Conservation (phyloP, 345 rosid species). For the Syzygium jambos region DNA sequence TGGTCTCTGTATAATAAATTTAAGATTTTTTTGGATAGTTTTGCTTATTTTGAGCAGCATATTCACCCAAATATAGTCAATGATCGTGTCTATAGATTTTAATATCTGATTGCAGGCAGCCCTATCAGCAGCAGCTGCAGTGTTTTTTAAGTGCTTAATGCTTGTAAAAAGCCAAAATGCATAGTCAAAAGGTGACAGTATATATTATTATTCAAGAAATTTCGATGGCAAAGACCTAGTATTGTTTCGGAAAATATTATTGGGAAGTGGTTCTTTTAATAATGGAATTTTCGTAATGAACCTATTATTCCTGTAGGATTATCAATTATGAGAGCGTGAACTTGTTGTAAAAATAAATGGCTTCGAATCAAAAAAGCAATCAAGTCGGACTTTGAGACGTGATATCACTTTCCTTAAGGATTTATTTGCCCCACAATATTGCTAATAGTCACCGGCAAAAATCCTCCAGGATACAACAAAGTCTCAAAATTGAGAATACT, state of each 20-base stretch:
- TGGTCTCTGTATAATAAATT: accelerated
- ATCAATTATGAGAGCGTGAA: background rate
- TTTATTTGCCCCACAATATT: no score
- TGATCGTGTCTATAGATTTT: background rate
- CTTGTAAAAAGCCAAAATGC: background rate
- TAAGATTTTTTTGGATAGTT: no score
- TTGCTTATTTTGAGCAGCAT: background rate
- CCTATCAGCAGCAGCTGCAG: background rate
- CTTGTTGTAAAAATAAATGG: no score
- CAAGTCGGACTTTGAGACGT: no score
- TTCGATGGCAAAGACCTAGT: accelerated
- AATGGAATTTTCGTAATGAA: background rate
- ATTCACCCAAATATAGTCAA: background rate
- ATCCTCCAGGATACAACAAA: no score
- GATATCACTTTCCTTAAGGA: no score
- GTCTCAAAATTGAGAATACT: no score
- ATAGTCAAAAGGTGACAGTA: background rate
- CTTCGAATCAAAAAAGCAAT: no score
- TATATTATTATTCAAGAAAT: background rate
- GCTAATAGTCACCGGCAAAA: no score
- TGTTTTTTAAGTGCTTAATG: background rate
- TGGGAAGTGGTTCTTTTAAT: background rate
- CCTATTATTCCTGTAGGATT: background rate
- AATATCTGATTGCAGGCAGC: background rate
- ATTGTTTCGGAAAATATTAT: no score